Evolutionary conservation across 1,284 basidiomycete species (phyloP), one percentile per base, ranked within the genome.

Genomic region (Trichosporon coremiiforme): DNA sequence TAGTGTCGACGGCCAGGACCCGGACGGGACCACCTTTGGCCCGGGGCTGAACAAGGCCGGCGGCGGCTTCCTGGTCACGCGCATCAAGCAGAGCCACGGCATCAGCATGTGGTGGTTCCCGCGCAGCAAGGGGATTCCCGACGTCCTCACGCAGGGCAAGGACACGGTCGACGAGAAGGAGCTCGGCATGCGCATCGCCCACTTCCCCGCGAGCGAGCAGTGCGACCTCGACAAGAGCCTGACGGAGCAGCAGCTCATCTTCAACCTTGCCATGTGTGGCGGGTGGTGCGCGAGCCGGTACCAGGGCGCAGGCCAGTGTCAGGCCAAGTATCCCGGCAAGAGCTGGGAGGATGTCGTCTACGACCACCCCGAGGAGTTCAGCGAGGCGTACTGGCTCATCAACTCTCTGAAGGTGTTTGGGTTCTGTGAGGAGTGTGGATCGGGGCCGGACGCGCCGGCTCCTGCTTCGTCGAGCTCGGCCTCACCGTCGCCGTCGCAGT

Each of bases 301-400:
- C 57, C 57, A 31, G 6, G n/a, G 36, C 7, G 31, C 7, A 1
- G 15, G 15, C 4, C 35, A 31, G 2, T 55, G 57, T 68, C 65
- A 29, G 55, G 60, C 25, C 63, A 66, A 41, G 47, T 36, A 64
- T 25, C 35, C 36, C 12, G 65, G 68, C 31, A 41, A 60, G 25
- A 12, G 20, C 25, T 64, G 50, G 57, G 50, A 35, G 65, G 72
- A 70, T 65, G 55, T 62, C 41, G 65, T 62, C 45, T 50, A 70
- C 63, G 85, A 87, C 70, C 85, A 88, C 73, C 89, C 89, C 0
- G 69, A 77, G 9, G 85, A 83, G 13, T 90, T 90, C 78, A 64
- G 68, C 17, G 84, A 89, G 13, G 87, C 89, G 3, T 90, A 88
- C 79, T 90, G 89, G 88, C 87, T 87, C 67, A 84, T 90, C 78